These are phyloP conservation scores for Graphilbum sp. DNA, from an alignment of 2,329 filamentous ascomycete genomes.

Conservation along the genomic window DNA sequence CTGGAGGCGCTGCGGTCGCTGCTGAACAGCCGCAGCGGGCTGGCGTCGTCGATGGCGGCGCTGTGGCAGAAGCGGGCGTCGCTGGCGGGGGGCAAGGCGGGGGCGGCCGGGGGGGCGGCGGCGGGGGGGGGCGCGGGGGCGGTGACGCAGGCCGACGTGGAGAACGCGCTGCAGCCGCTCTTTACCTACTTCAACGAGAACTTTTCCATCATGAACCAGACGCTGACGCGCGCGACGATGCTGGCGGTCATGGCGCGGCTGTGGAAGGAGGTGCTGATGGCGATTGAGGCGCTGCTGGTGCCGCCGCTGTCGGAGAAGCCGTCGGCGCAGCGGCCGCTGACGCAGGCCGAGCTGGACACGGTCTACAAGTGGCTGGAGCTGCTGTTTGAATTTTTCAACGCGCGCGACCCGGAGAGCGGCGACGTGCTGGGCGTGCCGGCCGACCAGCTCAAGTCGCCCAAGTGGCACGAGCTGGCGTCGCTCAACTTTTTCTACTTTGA, in stretches of 20 bases:
- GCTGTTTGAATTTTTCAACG: constrained; percentile 89
- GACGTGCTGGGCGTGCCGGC: constrained; percentile 77
- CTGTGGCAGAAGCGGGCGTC: constrained; percentile 46
- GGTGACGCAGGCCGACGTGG: constrained; percentile 56
- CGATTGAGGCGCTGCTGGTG: constrained; percentile 77
- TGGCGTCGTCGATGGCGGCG: constrained; percentile 40
- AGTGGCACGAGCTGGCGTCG: constrained; percentile 93
- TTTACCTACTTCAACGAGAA: constrained; percentile 97
- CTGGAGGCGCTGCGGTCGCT: constrained; percentile 61
- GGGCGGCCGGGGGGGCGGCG: constrained; percentile 28
- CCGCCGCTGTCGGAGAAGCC: constrained; percentile 91
- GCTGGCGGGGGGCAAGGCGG: constrained; percentile 3
- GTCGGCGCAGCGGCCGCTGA: constrained; percentile 68
- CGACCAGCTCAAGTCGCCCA: constrained; percentile 87
- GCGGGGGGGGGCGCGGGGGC: constrained; percentile 28
- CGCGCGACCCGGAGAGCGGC: constrained; percentile 57
- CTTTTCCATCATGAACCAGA: constrained; percentile 97
- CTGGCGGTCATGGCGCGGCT: constrained; percentile 93
- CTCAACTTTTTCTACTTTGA: constrained; percentile 99
- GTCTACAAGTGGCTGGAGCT: constrained; percentile 90
- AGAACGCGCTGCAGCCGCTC: constrained; percentile 66
- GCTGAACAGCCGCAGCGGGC: constrained; percentile 41
- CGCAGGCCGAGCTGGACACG: constrained; percentile 77
- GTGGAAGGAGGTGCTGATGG: constrained; percentile 94
- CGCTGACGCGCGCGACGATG: constrained; percentile 90